These are phyloP conservation scores for Trichophyton simii DNA, from an alignment of 2,329 filamentous ascomycete genomes.

Conservation along the genomic window DNA sequence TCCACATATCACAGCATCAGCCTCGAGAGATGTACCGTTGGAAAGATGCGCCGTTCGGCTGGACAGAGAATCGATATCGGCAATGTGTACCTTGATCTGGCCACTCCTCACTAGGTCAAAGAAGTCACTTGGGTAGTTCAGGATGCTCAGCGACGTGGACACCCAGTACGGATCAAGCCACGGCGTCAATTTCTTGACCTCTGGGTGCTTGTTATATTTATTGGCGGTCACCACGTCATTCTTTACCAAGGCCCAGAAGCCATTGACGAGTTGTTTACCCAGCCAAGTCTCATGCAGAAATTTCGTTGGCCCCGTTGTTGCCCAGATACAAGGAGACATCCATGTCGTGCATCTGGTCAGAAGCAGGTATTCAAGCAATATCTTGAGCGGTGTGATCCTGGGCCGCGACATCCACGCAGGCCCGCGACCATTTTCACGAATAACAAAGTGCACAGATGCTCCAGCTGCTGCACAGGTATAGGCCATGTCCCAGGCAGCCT, in stretches of 20 bases:
- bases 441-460: slow-evolving; percentile 44
- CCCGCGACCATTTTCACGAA: slow-evolving; percentile 47
- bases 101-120: slow-evolving; percentile 44
- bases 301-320: slow-evolving; percentile 42
- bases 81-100: slow-evolving; percentile 43
- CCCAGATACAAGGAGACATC: slow-evolving; percentile 66
- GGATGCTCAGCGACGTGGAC: slow-evolving; percentile 45
- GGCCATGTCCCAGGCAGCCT: slow-evolving; percentile 49
- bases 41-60: slow-evolving; percentile 37
- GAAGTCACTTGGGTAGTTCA: slow-evolving; percentile 48
- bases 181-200: slow-evolving; percentile 35
- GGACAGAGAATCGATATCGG: slow-evolving; percentile 41
- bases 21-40: slow-evolving; percentile 32
- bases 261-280: slow-evolving; percentile 34
- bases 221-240: slow-evolving; percentile 39
- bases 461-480: slow-evolving; percentile 43
- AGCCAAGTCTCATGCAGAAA: slow-evolving; percentile 38
- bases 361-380: slow-evolving; percentile 55
- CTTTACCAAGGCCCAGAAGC: slow-evolving; percentile 42
- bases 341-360: slow-evolving; percentile 56
- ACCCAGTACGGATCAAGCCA: slow-evolving; percentile 41
- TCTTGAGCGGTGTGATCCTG: slow-evolving; percentile 55
- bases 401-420: slow-evolving; percentile 48
- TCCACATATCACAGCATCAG: slow-evolving; percentile 42
- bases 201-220: slow-evolving; percentile 33